Evolutionary conservation across 2,329 filamentous ascomycete genomes (phyloP).

Genomic region (Calonectria pseudoturangicola): DNA sequence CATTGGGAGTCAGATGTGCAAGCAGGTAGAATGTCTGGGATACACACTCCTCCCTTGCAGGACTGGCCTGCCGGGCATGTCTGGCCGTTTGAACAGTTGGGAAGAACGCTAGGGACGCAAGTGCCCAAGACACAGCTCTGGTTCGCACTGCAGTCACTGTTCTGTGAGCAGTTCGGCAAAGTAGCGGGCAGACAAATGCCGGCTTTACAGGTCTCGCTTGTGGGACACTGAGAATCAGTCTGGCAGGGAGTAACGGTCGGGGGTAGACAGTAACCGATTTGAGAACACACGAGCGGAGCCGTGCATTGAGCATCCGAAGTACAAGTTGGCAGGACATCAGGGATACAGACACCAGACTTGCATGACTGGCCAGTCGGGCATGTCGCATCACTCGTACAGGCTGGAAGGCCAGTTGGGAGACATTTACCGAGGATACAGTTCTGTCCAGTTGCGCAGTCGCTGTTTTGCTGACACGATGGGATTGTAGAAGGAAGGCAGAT

Average conservation of each 20-base stretch:
- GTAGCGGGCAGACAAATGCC: slow-evolving; percentile 15
- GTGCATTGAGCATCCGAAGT: background rate
- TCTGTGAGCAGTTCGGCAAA: slow-evolving; percentile 8
- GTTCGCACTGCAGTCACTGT: slow-evolving; percentile 1
- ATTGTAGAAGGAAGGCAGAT: slow-evolving; percentile 23
- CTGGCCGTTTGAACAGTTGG: background rate
- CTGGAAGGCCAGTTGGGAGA: background rate
- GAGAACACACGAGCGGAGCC: background rate
- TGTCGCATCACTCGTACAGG: slow-evolving; percentile 12
- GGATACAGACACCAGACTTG: slow-evolving; percentile 26
- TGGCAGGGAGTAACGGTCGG: slow-evolving; percentile 1
- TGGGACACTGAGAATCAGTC: background rate
- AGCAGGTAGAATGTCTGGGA: slow-evolving; percentile 14
- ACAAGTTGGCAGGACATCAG: background rate
- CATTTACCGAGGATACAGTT: slow-evolving; percentile 17
- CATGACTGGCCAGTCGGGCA: slow-evolving; percentile 11
- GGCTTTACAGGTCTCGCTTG: slow-evolving; percentile 8
- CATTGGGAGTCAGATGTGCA: slow-evolving; percentile 7
- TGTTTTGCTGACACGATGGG: background rate
- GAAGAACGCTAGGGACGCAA: slow-evolving; percentile 5
- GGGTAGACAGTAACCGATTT: slow-evolving; percentile 3
- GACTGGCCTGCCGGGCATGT: background rate
- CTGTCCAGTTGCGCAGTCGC: slow-evolving; percentile 1
- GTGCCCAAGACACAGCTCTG: slow-evolving; percentile 11
- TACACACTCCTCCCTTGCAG: slow-evolving; percentile 24